These are phyloP conservation scores for Aegilops umbellulata DNA, from an alignment of 176 grass and related monocot species.

Conservation along the genomic window DNA sequence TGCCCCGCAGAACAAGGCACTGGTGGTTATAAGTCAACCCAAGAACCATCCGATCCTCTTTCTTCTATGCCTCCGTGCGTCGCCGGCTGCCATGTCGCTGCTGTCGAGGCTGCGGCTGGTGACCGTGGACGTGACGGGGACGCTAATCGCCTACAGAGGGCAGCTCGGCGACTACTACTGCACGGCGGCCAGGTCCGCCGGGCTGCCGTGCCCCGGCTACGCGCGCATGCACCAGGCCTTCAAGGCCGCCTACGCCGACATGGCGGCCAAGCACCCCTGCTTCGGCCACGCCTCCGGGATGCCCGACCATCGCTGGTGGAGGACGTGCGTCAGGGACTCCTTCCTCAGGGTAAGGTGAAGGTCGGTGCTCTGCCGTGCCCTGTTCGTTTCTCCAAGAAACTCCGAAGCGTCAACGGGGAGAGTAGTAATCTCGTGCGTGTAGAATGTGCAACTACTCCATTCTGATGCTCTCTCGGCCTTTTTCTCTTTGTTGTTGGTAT, in stretches of 20 bases:
- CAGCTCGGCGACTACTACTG: constrained; percentile 94
- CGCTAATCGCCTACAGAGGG: constrained; percentile 75
- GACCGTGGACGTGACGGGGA: constrained; percentile 89
- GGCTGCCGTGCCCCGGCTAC: constrained; percentile 79
- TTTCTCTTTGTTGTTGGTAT: no score
- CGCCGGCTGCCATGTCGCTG: constrained; percentile 44
- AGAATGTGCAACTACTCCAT: no score
- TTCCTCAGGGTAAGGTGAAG: constrained; percentile 61
- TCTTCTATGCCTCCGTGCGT: background rate
- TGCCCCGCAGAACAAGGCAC: constrained; percentile 10
- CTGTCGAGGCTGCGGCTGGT: constrained; percentile 74
- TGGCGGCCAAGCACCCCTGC: constrained; percentile 60
- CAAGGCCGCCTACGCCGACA: constrained; percentile 71
- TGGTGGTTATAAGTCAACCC: background rate
- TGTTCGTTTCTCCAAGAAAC: no score
- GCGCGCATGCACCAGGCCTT: constrained; percentile 72
- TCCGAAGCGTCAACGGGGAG: no score
- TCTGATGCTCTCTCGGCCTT: no score
- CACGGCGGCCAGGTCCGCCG: constrained; percentile 73
- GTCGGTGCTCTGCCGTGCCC: background rate
- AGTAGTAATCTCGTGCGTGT: no score
- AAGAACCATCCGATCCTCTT: background rate
- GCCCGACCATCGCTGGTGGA: constrained; percentile 74
- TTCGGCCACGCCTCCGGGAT: constrained; percentile 69
- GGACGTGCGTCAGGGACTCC: constrained; percentile 74